Conservation (phyloP, 192 early-diverging fungal species). For the Dissophora ornata region DNA sequence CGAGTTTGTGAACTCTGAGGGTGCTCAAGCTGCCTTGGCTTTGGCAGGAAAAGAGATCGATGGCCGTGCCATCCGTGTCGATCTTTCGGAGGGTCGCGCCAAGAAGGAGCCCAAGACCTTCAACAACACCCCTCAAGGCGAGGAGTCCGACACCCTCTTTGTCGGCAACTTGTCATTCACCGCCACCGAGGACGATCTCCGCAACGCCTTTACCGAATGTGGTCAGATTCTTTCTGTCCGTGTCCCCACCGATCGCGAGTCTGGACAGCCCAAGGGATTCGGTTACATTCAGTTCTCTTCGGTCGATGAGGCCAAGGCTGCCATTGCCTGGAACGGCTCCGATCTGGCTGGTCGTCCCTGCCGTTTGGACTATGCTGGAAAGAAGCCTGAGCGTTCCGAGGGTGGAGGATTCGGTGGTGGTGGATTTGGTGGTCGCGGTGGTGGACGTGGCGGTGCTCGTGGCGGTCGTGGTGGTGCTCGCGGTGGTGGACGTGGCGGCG, state of each 20-base stretch:
- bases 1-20: constrained; percentile 77
- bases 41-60: constrained; percentile 80
- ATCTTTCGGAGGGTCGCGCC: constrained; percentile 69
- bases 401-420: constrained; percentile 49
- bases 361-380: constrained; percentile 86
- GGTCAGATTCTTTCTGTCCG: constrained; percentile 74
- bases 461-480: constrained; percentile 54
- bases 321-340: constrained; percentile 80
- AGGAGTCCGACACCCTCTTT: constrained; percentile 81
- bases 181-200: constrained; percentile 66
- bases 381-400: constrained; percentile 53
- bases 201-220: constrained; percentile 67
- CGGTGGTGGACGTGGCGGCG: constrained; percentile 65
- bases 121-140: constrained; percentile 59
- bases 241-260: constrained; percentile 82
- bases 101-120: constrained; percentile 50
- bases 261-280: constrained; percentile 82
- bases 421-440: constrained; percentile 38
- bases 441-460: constrained; percentile 53
- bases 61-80: constrained; percentile 84
- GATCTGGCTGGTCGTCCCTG: constrained; percentile 85
- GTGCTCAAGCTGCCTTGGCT: constrained; percentile 74
- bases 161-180: constrained; percentile 82
- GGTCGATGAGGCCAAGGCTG: constrained; percentile 76
- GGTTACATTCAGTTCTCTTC: constrained; percentile 91